These are phyloP conservation scores for Fraxinus americana DNA, from an alignment of 257 asterid genomes.

Conservation along the genomic window DNA sequence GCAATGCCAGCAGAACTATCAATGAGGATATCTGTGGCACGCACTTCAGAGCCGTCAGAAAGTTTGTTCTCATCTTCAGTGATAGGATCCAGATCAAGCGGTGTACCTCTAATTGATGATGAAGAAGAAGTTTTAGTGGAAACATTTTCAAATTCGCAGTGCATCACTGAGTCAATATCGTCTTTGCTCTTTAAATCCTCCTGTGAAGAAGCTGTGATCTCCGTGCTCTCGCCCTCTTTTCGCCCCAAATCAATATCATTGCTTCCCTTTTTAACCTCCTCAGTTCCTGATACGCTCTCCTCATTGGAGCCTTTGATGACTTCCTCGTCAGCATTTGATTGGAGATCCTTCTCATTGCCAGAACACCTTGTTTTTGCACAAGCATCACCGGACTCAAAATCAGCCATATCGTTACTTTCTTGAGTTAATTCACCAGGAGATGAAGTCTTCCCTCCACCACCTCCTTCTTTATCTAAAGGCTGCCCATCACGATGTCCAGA, in stretches of 20 bases:
- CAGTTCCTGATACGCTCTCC: conserved; percentile 32
- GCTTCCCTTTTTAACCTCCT: conserved; percentile 32
- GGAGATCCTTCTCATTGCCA: conserved; percentile 31
- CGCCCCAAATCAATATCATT: conserved; percentile 35
- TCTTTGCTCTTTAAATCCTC: conserved; percentile 41
- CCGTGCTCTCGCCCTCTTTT: conserved; percentile 34
- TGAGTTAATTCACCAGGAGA: conserved; percentile 45
- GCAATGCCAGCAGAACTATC: conserved; percentile 45
- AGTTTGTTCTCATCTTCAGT: conserved; percentile 39
- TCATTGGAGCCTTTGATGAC: conserved; percentile 39
- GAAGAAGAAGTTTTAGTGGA: conserved; percentile 74
- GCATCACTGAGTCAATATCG: conserved; percentile 50
- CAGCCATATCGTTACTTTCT: conserved; percentile 34
- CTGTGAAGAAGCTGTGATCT: conserved; percentile 25
- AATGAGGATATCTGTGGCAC: conserved; percentile 37
- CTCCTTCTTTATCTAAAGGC: conserved; percentile 42
- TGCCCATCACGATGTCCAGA: conserved; percentile 41
- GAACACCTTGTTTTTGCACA: conserved; percentile 35
- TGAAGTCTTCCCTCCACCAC: conserved; percentile 38
- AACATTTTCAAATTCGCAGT: conserved; percentile 57
- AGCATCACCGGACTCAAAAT: conserved; percentile 40
- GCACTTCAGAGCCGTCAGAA: conserved; percentile 44
- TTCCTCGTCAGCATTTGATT: conserved; percentile 42
- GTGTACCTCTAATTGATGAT: conserved; percentile 43
- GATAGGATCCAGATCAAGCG: conserved; percentile 38